phyloP scores from a whole-genome alignment of 306 rosid genomes.

The Canavalia ensiformis region DNA sequence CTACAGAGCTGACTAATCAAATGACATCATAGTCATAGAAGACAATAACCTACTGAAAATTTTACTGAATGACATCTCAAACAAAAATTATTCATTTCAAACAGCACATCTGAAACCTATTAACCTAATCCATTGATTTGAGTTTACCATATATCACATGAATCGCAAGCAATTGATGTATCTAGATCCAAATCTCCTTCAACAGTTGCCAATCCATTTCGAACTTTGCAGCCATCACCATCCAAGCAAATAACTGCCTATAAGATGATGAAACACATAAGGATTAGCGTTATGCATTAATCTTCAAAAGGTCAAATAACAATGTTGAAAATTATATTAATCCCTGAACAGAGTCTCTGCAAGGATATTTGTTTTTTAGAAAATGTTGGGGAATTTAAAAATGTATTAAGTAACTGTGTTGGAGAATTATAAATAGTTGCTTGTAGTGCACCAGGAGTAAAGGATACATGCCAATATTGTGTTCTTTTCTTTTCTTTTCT shows the following conservation, averaged over 20 bases:
- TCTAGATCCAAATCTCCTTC: constrained; percentile 83
- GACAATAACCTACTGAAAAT: not conserved
- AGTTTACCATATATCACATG: constrained; percentile 87
- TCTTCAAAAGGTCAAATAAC: constrained; percentile 32
- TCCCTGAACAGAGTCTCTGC: constrained; percentile 30
- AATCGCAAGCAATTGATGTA: constrained; percentile 98
- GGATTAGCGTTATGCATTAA: constrained; percentile 48
- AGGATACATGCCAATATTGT: constrained; percentile 30
- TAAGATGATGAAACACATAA: constrained; percentile 57
- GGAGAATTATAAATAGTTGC: constrained; percentile 6
- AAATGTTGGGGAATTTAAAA: constrained; percentile 30
- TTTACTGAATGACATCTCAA: constrained; percentile 26
- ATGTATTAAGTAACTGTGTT: constrained; percentile 28
- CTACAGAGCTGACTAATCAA: constrained; percentile 19
- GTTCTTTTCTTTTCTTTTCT: constrained; percentile 27
- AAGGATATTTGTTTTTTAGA: constrained; percentile 31
- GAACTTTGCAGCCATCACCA: constrained; percentile 90
- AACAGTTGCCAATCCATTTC: constrained; percentile 63
- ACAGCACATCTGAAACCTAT: constrained; percentile 26
- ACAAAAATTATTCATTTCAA: constrained; percentile 1
- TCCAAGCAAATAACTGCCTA: constrained; percentile 99
- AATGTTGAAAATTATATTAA: constrained; percentile 18
- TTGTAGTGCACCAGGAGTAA: constrained; percentile 2
- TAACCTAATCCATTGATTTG: constrained; percentile 35
- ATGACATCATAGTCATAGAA: constrained; percentile 14